Base-by-base conservation (phyloP, 139 green algal species). In the Tetradesmus lagerheimii region DNA sequence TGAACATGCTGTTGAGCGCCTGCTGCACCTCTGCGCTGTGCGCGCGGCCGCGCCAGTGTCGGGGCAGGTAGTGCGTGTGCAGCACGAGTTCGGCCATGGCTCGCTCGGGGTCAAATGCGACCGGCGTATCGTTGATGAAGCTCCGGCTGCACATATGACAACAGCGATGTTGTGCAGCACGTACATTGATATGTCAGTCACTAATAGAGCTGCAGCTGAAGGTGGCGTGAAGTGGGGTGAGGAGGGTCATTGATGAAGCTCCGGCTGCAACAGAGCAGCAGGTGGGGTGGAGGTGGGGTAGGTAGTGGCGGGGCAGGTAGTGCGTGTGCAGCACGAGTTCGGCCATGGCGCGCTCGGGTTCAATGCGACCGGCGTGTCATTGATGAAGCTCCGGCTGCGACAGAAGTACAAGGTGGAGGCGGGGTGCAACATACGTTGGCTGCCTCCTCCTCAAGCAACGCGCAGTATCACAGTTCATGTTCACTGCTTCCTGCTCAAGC, bases 41-140 rank as follows among this genome's bases (percentile, higher is more conserved):
- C 0, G 96, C 95, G 8, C 92, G 87, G 47, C 92, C 90, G 0
- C 92, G 83, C 93, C 92, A 95, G 83, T 92, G 87, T 0, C 91
- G 86, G 8, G 98, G 98, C 78, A 98, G 92, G 94, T 98, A 97
- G 95, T 99, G 98, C 6, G 98, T 99, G 94, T 99, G 94, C 18
- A 92, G 84, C 37, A 96, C 96, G 35, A 99, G 93, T 83, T 97
- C 94, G 29, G 94, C 86, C 92, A 99, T 95, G 0, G 94, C 95
- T 0, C 92, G 75, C 92, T 99, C 96, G 0, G 98, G 98, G 88
- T 99, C 96, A 81, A 97, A 97, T 4, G 94, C 95, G 20, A 93
- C 90, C 23, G 93, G 90, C 74, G 96, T 89, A 31, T 95, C 92
- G 43, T 71, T 53, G 25, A 97, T 92, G 50, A 97, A 95, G 57